Base-by-base conservation (phyloP, 345 rosid genomes). In the Gossypium stocksii region DNA sequence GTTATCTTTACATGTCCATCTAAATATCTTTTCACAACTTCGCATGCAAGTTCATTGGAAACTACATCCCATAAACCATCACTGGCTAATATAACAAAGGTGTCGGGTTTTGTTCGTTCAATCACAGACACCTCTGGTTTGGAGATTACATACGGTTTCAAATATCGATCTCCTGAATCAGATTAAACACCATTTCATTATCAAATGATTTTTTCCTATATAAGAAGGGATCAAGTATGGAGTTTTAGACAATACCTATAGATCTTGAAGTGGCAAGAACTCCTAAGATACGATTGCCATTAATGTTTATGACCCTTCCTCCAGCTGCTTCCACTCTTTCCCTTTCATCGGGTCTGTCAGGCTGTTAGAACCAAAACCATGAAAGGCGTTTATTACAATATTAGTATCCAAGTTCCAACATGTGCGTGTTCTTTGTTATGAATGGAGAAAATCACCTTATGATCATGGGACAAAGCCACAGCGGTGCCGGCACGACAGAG, bases 41-140 rank as follows among this genome's bases (percentile, higher is more conserved):
- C 84, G 72, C 92, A 88, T 0, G 95, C 97, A 23, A 76, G 74
- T 52, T 87, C 87, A 61, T 90, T 92, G 3, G 93, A 80, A 43
- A 94, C 70, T 3, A 87, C 91, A 12, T 88, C 92, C 97, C 97
- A 94, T 14, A 94, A 60, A 9, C 92, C 97, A n/a, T 92, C 94
- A 13, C 91, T 89, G 1, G 92, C 95, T 43, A 90, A 82, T 44
- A 92, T 83, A 2, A 94, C 82, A 76, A 89, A 92, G 29, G 87
- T 90, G 56, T 94, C 94, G 0, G 65, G 53, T 20, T 79, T 71
- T 0, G 81, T 85, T 72, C 87, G 69, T 46, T 82, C 71, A 13
- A 15, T 71, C 74, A 88, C 85, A 0, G 66, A 80, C 15, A 88
- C 89, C 19, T 90, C 92, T 0, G 92, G 95, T 38, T 82, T 83